phyloP scores from a whole-genome alignment of 352 stramenopile genomes.

The Phytophthora sp. region DNA sequence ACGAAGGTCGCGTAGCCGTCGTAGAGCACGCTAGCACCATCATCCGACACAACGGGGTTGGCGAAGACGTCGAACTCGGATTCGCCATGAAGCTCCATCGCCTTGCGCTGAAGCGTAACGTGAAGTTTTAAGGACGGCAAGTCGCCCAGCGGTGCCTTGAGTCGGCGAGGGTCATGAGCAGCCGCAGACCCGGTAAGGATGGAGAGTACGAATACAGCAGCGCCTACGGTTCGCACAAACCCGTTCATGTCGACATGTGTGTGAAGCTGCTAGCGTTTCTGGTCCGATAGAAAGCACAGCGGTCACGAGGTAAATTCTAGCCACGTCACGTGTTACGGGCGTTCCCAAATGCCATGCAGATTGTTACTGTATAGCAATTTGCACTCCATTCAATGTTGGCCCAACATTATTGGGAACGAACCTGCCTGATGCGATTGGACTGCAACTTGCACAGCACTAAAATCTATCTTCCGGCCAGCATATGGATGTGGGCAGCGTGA shows the following conservation, averaged over 20 bases:
- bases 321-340: too few relatives aligned
- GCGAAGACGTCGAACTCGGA: conserved; percentile 38
- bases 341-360: too few relatives aligned
- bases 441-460: too few relatives aligned
- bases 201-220: conserved; percentile 1
- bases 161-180: not conserved
- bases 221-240: conserved; percentile 1
- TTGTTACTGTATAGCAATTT: too few relatives aligned
- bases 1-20: conserved; percentile 39
- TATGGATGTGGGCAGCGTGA: too few relatives aligned
- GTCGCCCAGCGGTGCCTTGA: conserved; percentile 17
- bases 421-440: too few relatives aligned
- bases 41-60: conserved; percentile 25
- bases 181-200: not conserved
- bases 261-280: too few relatives aligned
- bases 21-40: conserved; percentile 29
- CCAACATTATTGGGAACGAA: too few relatives aligned
- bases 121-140: conserved; percentile 42
- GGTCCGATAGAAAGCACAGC: too few relatives aligned
- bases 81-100: conserved; percentile 28
- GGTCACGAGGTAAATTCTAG: too few relatives aligned
- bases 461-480: too few relatives aligned
- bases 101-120: conserved; percentile 38
- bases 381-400: too few relatives aligned
- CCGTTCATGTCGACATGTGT: conserved; percentile 10